Conservation (phyloP, 805 yeast genomes). For the Sugiyamaella valdiviana region DNA sequence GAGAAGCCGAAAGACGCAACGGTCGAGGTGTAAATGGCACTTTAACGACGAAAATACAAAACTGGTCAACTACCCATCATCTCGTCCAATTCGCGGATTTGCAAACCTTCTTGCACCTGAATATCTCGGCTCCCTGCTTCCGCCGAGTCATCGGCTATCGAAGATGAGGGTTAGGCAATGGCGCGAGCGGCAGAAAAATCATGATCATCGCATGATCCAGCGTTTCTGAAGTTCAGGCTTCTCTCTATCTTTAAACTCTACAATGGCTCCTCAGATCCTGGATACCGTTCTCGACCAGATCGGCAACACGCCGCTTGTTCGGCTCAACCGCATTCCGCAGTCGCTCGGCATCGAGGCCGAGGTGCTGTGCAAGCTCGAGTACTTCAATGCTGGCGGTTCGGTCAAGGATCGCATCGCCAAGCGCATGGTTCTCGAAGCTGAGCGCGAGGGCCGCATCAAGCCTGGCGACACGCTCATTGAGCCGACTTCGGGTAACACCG, state of each 20-base stretch:
- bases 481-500: conserved; percentile 89
- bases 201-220: no score
- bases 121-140: no score
- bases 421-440: conserved; percentile 83
- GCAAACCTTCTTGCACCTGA: no score
- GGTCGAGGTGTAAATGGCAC: conserved; percentile 32
- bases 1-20: conserved; percentile 34
- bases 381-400: conserved; percentile 85
- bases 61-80: no score
- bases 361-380: conserved; percentile 62
- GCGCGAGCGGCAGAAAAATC: no score
- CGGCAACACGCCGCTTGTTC: conserved; percentile 79
- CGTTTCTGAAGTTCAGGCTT: no score
- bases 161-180: no score
- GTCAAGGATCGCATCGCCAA: conserved; percentile 85
- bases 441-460: conserved; percentile 64
- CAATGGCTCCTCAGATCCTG: conserved; percentile 32
- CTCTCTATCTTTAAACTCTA: conserved; percentile 2
- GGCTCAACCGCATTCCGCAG: conserved; percentile 69
- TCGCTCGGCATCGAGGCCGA: conserved; percentile 65
- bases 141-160: no score
- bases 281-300: conserved; percentile 64
- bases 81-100: no score
- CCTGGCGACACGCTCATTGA: conserved; percentile 85
- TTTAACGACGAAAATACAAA: no score